These are phyloP conservation scores for Talaromyces islandicus DNA, from an alignment of 2,329 filamentous ascomycete genomes.

Conservation along the genomic window DNA sequence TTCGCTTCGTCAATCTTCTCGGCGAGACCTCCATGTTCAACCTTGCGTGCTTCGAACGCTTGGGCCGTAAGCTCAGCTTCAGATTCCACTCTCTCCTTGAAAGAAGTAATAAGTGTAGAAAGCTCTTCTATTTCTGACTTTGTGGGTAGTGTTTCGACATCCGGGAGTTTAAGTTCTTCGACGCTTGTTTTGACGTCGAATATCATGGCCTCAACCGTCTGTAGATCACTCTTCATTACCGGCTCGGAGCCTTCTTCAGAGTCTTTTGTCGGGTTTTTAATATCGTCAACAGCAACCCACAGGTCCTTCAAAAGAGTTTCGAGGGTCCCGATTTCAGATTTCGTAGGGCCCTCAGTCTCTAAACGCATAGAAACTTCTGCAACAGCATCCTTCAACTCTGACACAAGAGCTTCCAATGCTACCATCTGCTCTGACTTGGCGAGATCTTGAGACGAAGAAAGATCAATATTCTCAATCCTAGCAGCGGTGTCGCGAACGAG, in stretches of 20 bases:
- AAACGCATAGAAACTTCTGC: slow-evolving; percentile 60
- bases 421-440: slow-evolving; percentile 59
- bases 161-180: slow-evolving; percentile 65
- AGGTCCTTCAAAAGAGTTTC: slow-evolving; percentile 76
- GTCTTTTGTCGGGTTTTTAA: slow-evolving; percentile 40
- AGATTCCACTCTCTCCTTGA: slow-evolving; percentile 56
- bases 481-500: slow-evolving; percentile 85
- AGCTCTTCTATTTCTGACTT: slow-evolving; percentile 70
- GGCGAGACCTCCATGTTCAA: slow-evolving; percentile 71
- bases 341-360: slow-evolving; percentile 63
- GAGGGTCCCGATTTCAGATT: slow-evolving; percentile 70
- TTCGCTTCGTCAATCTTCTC: slow-evolving; percentile 77
- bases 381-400: slow-evolving; percentile 70
- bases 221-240: slow-evolving; percentile 74
- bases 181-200: slow-evolving; percentile 79
- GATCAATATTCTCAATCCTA: slow-evolving; percentile 71
- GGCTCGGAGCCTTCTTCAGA: slow-evolving; percentile 47
- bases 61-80: slow-evolving; percentile 70
- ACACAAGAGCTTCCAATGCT: slow-evolving; percentile 60
- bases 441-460: slow-evolving; percentile 59
- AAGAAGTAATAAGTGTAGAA: slow-evolving; percentile 64
- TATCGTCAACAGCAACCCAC: slow-evolving; percentile 68
- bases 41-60: slow-evolving; percentile 75
- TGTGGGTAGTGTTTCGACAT: slow-evolving; percentile 64
- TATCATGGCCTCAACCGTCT: slow-evolving; percentile 72